phyloP scores from a whole-genome alignment of 805 yeast species.

The Zygoascus tannicola region DNA sequence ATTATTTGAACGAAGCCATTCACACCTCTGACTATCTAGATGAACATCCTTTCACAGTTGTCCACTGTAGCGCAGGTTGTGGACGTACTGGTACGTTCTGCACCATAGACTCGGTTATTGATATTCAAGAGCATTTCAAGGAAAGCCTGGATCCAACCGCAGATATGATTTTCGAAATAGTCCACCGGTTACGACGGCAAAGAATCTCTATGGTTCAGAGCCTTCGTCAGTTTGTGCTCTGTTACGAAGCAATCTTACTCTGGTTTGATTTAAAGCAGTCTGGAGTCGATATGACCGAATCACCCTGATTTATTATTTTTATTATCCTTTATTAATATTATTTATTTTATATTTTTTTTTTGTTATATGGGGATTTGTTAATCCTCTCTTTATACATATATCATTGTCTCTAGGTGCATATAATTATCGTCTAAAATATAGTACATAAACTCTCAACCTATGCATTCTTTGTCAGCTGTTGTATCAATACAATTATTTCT shows the following conservation, averaged over 20 bases:
- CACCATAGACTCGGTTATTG: constrained; percentile 32
- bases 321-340: no score
- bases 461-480: neutral
- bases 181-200: constrained; percentile 61
- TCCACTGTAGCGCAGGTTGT: constrained; percentile 96
- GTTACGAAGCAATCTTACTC: constrained; percentile 51
- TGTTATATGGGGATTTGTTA: no score
- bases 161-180: constrained; percentile 55
- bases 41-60: constrained; percentile 29
- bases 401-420: no score
- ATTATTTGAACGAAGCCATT: constrained; percentile 1
- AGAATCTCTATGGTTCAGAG: constrained; percentile 80
- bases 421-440: no score
- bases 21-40: neutral
- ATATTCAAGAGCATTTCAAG: constrained; percentile 25
- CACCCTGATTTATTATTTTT: no score
- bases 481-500: constrained; percentile 2
- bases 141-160: constrained; percentile 10
- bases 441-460: neutral
- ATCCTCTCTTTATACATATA: no score
- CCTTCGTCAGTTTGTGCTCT: constrained; percentile 60
- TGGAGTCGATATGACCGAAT: no score
- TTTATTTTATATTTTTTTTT: no score
- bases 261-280: constrained; percentile 14
- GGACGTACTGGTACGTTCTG: constrained; percentile 91